These are phyloP conservation scores for Botrytis fragariae DNA, from an alignment of 2,329 filamentous ascomycete species.

Conservation along the genomic window DNA sequence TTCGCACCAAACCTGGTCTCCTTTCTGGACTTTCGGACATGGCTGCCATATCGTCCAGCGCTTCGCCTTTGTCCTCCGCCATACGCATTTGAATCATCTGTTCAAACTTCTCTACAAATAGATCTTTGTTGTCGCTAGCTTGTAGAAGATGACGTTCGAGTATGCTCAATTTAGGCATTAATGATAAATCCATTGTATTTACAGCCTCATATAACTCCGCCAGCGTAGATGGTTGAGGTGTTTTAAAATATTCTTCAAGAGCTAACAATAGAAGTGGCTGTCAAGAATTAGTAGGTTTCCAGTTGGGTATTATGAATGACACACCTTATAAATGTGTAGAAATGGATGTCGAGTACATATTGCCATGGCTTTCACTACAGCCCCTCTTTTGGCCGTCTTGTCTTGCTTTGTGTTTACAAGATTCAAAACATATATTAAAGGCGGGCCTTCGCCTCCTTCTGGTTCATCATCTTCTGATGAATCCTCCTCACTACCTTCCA, in stretches of 20 bases:
- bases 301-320: constrained; percentile 33
- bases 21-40: constrained; percentile 47
- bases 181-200: constrained; percentile 92
- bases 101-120: constrained; percentile 98
- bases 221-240: constrained; percentile 82
- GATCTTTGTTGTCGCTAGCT: constrained; percentile 87
- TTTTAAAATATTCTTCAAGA: constrained; percentile 95
- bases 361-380: constrained; percentile 96
- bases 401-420: constrained; percentile 98
- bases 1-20: constrained; percentile 44
- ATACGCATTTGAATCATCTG: constrained; percentile 85
- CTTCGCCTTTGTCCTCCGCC: constrained; percentile 55
- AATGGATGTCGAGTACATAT: constrained; percentile 98
- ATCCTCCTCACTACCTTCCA: constrained; percentile 50
- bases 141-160: constrained; percentile 85
- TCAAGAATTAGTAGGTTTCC: constrained; percentile 26
- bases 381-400: constrained; percentile 86
- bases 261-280: constrained; percentile 86
- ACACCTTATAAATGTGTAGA: constrained; percentile 94
- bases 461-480: constrained; percentile 59
- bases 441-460: constrained; percentile 76
- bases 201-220: constrained; percentile 87
- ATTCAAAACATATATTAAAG: constrained; percentile 94
- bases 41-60: constrained; percentile 45
- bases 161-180: constrained; percentile 81